These are phyloP conservation scores for Acanthochlamys bracteata DNA, from an alignment of 106 monocot species.

Conservation along the genomic window DNA sequence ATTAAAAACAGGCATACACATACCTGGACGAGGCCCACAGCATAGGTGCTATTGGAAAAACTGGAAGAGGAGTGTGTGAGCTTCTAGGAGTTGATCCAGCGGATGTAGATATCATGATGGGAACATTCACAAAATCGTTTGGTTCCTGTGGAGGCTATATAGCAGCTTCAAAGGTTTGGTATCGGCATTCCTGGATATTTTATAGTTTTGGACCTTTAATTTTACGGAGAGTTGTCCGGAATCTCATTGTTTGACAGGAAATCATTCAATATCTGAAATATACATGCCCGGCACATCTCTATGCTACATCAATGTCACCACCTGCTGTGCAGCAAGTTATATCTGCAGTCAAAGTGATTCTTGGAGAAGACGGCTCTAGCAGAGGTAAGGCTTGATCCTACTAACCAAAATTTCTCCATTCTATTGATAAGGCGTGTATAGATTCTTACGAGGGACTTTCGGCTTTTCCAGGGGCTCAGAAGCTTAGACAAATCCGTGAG, in stretches of 20 bases:
- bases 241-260: slow-evolving; percentile 30
- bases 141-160: slow-evolving; percentile 88
- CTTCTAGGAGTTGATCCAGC: slow-evolving; percentile 69
- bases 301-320: slow-evolving; percentile 83
- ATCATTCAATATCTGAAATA: slow-evolving; percentile 59
- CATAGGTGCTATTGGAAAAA: slow-evolving; percentile 68
- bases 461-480: slow-evolving; percentile 41
- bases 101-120: slow-evolving; percentile 87
- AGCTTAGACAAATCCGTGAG: slow-evolving; percentile 68
- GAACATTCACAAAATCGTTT: slow-evolving; percentile 82
- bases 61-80: slow-evolving; percentile 74
- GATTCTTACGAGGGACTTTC: neutral
- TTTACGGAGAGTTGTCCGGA: too few species aligned
- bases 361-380: slow-evolving; percentile 75
- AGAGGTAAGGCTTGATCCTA: slow-evolving; percentile 29
- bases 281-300: slow-evolving; percentile 70
- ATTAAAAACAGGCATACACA: slow-evolving; percentile 44
- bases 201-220: neutral
- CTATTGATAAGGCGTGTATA: neutral
- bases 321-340: slow-evolving; percentile 79
- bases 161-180: slow-evolving; percentile 65
- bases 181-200: neutral
- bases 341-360: slow-evolving; percentile 65
- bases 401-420: neutral
- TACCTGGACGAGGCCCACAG: slow-evolving; percentile 86